Percentiles rank a stretch among this genome's conserved stretches.
Evolutionary conservation across 1,284 basidiomycete species (phyloP).

Genomic region (Ganoderma meredithae): DNA sequence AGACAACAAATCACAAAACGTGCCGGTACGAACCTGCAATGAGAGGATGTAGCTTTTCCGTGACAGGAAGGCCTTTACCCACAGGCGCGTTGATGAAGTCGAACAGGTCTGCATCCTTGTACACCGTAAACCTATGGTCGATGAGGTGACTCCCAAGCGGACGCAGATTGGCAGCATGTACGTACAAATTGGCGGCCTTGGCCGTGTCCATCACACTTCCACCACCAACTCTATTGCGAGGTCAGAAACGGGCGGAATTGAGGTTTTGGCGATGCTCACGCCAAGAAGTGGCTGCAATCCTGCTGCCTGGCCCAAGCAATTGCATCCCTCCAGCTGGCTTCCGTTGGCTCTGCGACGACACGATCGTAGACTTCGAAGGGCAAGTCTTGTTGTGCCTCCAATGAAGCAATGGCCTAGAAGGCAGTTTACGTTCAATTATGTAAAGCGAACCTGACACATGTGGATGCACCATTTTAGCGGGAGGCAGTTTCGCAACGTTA

Average conservation of each 20-base stretch:
- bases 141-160: slow-evolving; percentile 6
- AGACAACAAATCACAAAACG: background rate
- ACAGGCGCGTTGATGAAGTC: slow-evolving; percentile 98
- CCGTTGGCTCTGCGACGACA: slow-evolving; percentile 91
- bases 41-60: slow-evolving; percentile 79
- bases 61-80: slow-evolving; percentile 90
- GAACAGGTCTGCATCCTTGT: slow-evolving; percentile 90
- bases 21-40: slow-evolving; percentile 68
- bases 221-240: slow-evolving; percentile 78
- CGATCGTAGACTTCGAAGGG: slow-evolving; percentile 88
- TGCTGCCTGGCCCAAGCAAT: slow-evolving; percentile 88
- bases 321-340: slow-evolving; percentile 87
- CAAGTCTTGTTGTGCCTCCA: slow-evolving; percentile 77
- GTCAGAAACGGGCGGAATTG: slow-evolving; percentile 11
- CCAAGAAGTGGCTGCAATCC: slow-evolving; percentile 94
- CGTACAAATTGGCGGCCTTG: slow-evolving; percentile 90
- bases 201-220: slow-evolving; percentile 97
- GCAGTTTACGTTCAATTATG: background rate
- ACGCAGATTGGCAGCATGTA: slow-evolving; percentile 10
- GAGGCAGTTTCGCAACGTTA: slow-evolving; percentile 81
- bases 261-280: slow-evolving; percentile 55
- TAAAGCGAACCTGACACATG: slow-evolving; percentile 12
- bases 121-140: slow-evolving; percentile 75
- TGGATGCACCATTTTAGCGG: slow-evolving; percentile 78
- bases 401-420: slow-evolving; percentile 74